These are phyloP conservation scores for Helianthus annuus DNA, from an alignment of 129 eudicot genomes.

Conservation along the genomic window DNA sequence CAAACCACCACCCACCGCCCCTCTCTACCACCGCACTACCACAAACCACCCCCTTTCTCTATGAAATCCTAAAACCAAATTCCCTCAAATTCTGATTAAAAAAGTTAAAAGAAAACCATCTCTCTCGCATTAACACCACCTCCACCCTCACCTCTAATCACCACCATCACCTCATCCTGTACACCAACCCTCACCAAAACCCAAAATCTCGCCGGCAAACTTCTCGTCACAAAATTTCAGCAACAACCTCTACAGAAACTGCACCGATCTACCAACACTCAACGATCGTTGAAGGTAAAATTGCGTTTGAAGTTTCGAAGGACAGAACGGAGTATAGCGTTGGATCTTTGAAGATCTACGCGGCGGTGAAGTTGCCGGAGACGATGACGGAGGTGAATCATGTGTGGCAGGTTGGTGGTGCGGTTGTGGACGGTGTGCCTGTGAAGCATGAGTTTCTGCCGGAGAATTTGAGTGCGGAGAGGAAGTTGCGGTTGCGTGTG, in stretches of 20 bases:
- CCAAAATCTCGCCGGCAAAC: background rate
- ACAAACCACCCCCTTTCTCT: too few species aligned
- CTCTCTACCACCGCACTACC: too few species aligned
- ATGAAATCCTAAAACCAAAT: too few species aligned
- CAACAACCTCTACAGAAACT: constrained; percentile 52
- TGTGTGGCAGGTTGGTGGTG: constrained; percentile 73
- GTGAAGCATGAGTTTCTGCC: constrained; percentile 47
- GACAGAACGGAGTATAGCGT: constrained; percentile 40
- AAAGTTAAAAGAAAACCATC: too few species aligned
- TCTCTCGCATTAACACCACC: too few species aligned
- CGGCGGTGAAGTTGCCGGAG: constrained; percentile 46
- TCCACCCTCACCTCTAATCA: too few species aligned
- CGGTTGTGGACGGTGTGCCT: constrained; percentile 46
- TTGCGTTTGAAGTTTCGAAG: constrained; percentile 42
- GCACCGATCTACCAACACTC: constrained; percentile 71
- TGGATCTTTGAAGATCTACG: constrained; percentile 57
- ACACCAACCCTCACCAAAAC: too few species aligned
- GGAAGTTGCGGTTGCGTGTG: constrained; percentile 29
- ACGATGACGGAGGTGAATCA: constrained; percentile 45
- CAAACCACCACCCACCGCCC: too few species aligned
- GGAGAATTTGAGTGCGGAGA: constrained; percentile 49
- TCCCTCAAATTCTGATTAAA: too few species aligned
- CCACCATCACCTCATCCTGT: too few species aligned
- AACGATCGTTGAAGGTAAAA: constrained; percentile 27
- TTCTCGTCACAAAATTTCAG: constrained; percentile 47